Evolutionary conservation across 2,329 filamentous ascomycete genomes (phyloP).

Genomic region (Helotiales sp.): DNA sequence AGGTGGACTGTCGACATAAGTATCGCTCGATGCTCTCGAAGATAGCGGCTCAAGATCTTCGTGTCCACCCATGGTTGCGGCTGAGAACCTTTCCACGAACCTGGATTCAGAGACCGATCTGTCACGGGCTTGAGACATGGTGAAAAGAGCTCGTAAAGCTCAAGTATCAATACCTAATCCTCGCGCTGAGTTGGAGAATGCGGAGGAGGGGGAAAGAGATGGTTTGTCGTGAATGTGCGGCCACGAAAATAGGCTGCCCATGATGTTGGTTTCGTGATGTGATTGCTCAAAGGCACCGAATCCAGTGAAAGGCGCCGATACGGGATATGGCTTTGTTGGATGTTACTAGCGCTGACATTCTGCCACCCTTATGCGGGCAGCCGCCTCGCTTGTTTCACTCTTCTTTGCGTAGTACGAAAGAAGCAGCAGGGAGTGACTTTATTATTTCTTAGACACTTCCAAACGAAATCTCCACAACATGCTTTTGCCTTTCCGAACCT

Average conservation of each 20-base stretch:
- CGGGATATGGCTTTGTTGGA: background rate
- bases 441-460: background rate
- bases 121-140: too few species aligned
- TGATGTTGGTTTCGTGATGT: background rate
- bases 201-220: background rate
- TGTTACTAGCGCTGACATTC: background rate
- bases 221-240: background rate
- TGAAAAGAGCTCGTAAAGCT: background rate
- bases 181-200: too few species aligned
- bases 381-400: background rate
- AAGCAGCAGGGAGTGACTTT: background rate
- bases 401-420: background rate
- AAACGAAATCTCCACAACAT: background rate
- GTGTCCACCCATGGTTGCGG: background rate
- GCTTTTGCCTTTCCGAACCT: background rate
- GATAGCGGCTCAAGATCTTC: background rate
- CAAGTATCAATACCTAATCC: too few species aligned
- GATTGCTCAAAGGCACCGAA: background rate
- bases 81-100: too few species aligned
- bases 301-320: background rate
- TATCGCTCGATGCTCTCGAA: background rate
- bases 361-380: background rate
- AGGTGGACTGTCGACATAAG: background rate
- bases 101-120: background rate
- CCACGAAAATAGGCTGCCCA: too few species aligned